Base-by-base conservation (phyloP, 192 early-diverging fungal species). In the Backusella liffmaniae region DNA sequence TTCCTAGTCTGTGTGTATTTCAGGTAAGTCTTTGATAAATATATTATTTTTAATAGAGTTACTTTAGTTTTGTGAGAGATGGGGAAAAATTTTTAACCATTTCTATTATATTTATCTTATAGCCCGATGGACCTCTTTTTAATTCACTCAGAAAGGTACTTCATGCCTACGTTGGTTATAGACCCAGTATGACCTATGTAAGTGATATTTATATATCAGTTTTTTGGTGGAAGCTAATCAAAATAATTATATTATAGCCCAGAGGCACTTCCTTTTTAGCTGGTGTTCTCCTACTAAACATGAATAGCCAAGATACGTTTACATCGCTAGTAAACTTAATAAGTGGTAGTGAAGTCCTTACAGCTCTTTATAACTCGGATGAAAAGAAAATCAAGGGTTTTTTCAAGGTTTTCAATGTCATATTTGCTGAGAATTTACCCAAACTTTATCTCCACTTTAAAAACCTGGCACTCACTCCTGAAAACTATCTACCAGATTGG, bases 361-460 rank as follows among this genome's bases (percentile, higher is more conserved):
- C 76, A 13, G 80, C 80, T 9, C 69, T 85, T 10, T 85, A 79
- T 21, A 67, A 56, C 15, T 67, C 56, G 1, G 78, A 80, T 21
- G 84, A 85, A 73, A 70, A 76, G 30, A 75, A 67, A n/a, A 72
- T 84, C 42, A 70, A 79, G 26, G 76, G 79, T 0, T 83, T 80
- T 26, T 79, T 77, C 76, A 83, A 83, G 23, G 73, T 83, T 0
- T 83, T 83, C 29, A 83, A 83, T 41, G 79, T 83, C 5, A 37
- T 83, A 0, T 83, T 83, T 73, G 82, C 82, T 6, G 82, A 83
- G 67, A 77, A 82, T 37, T 37, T 82, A 16, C 80, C 80, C 26
- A 85, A 85, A 65, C 76, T 85, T 0, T 85, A 82, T n/a, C 65
- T 82, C 1, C 84, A 85, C 23, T 85, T 85, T 42, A 82, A 82